phyloP scores from a whole-genome alignment of 192 early-diverging fungal species.

The Phlyctochytrium arcticum region DNA sequence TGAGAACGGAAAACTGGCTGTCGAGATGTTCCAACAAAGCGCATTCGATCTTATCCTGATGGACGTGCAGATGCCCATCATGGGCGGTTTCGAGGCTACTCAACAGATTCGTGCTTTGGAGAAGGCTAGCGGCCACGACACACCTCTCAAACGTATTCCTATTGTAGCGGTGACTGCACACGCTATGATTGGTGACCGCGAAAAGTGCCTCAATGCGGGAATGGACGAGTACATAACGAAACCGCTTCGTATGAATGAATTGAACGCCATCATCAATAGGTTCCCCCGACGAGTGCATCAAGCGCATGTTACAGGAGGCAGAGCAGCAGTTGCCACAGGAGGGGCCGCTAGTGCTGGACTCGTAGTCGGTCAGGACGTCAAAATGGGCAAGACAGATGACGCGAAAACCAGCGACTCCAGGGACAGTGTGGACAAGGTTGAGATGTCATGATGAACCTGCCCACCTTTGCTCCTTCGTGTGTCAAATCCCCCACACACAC shows the following conservation, averaged over 20 bases:
- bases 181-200: constrained; percentile 87
- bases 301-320: constrained; percentile 24
- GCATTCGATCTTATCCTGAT: constrained; percentile 71
- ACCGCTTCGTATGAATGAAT: constrained; percentile 57
- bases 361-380: no score
- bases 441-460: no score
- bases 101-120: constrained; percentile 72
- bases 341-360: constrained; percentile 27
- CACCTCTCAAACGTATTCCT: constrained; percentile 57
- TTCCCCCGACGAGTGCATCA: constrained; percentile 42
- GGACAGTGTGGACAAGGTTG: no score
- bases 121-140: constrained; percentile 38
- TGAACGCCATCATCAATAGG: constrained; percentile 66
- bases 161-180: constrained; percentile 85
- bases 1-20: constrained; percentile 66
- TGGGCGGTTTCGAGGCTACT: constrained; percentile 87
- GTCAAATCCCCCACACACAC: no score
- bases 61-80: constrained; percentile 84
- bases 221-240: constrained; percentile 78
- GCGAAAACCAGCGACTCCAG: no score
- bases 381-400: no score
- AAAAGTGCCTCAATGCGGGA: constrained; percentile 75
- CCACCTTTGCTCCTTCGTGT: no score
- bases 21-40: constrained; percentile 61
- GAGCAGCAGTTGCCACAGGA: constrained; percentile 26